A percentile compares a stretch with the other conserved stretches of the same genome.
phyloP scores from a whole-genome alignment of 1,284 basidiomycete genomes.

The Cutaneotrichosporon sp. region DNA sequence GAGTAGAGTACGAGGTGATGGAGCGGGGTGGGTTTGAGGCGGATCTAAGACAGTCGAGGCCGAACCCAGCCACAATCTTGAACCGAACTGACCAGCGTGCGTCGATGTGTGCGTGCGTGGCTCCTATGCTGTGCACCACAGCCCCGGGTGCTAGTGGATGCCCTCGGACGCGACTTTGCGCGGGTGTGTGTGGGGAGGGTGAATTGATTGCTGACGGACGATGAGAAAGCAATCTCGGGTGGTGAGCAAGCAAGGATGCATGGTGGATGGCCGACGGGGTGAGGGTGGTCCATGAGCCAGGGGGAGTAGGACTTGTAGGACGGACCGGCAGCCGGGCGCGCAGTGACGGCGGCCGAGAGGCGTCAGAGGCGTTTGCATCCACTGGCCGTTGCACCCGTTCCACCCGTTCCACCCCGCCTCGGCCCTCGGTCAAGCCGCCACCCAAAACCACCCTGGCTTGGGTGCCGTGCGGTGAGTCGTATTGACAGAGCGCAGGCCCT shows the following conservation, averaged over 20 bases:
- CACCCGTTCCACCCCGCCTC: too few relatives aligned
- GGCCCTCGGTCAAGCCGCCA: neutral
- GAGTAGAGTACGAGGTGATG: neutral
- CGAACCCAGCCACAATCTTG: neutral
- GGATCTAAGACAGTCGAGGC: neutral
- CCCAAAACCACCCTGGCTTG: neutral
- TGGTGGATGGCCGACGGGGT: neutral
- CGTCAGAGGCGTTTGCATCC: neutral
- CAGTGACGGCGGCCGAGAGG: constrained; percentile 4
- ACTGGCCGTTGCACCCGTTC: too few relatives aligned
- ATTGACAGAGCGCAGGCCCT: neutral
- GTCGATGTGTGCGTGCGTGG: neutral
- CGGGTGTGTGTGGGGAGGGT: too few relatives aligned
- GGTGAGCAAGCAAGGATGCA: constrained; percentile 2
- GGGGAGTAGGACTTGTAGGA: neutral
- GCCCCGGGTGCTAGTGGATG: neutral
- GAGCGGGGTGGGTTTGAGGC: neutral
- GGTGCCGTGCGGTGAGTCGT: neutral
- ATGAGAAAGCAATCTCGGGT: neutral
- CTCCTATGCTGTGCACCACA: neutral
- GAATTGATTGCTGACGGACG: neutral
- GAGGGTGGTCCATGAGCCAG: neutral
- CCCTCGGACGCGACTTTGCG: neutral
- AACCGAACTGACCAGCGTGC: neutral
- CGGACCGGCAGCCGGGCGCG: neutral